Evolutionary conservation across 2,329 filamentous ascomycete genomes (phyloP).

Genomic region (Phialophora expanda): DNA sequence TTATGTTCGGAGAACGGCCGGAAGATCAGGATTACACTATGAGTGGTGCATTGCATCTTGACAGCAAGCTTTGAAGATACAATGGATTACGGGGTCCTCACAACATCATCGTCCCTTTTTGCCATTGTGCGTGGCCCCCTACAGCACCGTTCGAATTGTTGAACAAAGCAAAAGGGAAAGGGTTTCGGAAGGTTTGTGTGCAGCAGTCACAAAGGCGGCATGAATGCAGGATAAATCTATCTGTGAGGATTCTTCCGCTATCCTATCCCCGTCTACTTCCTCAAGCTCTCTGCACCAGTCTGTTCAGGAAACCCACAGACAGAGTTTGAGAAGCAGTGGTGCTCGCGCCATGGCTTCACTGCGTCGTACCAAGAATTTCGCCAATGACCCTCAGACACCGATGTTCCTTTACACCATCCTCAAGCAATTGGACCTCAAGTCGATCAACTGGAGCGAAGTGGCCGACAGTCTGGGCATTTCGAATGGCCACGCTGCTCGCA

Average conservation of each 20-base stretch:
- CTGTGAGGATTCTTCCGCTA: not conserved
- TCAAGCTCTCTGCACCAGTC: not conserved
- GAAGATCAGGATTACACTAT: conserved; percentile 53
- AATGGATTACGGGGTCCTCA: not conserved
- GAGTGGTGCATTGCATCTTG: conserved; percentile 59
- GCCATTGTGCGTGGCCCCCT: not conserved
- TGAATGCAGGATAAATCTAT: not conserved
- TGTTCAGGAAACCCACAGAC: not conserved
- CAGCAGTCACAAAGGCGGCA: conserved; percentile 3
- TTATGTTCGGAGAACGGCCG: conserved; percentile 54
- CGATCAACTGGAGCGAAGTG: conserved; percentile 60
- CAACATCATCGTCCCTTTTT: conserved; percentile 2
- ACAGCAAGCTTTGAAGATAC: conserved; percentile 57
- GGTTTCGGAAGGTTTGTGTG: not conserved
- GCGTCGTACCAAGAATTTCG: conserved; percentile 38
- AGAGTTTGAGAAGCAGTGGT: not conserved
- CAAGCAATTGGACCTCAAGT: conserved; percentile 60
- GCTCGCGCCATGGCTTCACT: conserved; percentile 28
- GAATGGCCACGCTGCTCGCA: conserved; percentile 63
- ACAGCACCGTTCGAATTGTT: not conserved
- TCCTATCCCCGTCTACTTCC: not conserved
- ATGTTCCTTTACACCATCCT: conserved; percentile 62
- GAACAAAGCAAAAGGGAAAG: conserved; percentile 1
- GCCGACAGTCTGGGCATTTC: conserved; percentile 58
- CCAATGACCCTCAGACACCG: conserved; percentile 55